Evolutionary conservation across 1,284 basidiomycete genomes (phyloP).

Genomic region (Ganoderma resinaceum): DNA sequence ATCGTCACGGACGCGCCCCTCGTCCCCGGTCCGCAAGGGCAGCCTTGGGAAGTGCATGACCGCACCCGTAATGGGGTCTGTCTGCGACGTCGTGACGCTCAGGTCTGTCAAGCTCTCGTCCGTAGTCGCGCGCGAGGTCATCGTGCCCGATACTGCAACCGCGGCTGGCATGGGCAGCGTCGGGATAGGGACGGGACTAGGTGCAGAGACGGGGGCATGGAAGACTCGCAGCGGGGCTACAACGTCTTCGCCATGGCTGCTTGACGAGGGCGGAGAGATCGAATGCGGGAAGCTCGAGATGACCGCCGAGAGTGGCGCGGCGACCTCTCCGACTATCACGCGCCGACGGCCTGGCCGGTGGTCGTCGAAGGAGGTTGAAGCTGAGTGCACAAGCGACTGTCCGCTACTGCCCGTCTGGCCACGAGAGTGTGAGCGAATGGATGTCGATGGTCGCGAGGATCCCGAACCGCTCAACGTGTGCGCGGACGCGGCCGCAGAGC

Average conservation of each 20-base stretch:
- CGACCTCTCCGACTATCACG: slow-evolving; percentile 36
- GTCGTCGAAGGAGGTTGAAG: slow-evolving; percentile 60
- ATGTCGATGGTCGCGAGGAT: slow-evolving; percentile 56
- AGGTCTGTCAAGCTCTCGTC: slow-evolving; percentile 38
- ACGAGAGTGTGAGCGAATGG: slow-evolving; percentile 46
- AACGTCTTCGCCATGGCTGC: slow-evolving; percentile 18
- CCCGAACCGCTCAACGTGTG: slow-evolving; percentile 49
- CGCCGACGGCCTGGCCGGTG: slow-evolving; percentile 37
- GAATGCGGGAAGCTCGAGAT: slow-evolving; percentile 24
- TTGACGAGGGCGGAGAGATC: slow-evolving; percentile 22
- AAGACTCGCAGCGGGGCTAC: slow-evolving; percentile 12
- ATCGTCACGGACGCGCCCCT: slow-evolving; percentile 26
- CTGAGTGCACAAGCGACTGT: slow-evolving; percentile 52
- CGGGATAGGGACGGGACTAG: slow-evolving; percentile 13
- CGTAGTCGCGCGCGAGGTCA: slow-evolving; percentile 38
- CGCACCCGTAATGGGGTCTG: slow-evolving; percentile 44
- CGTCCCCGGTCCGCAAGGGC: slow-evolving; percentile 34
- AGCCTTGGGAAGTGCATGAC: slow-evolving; percentile 41
- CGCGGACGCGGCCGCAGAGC: slow-evolving; percentile 58
- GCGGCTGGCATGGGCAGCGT: background rate
- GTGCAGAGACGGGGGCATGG: slow-evolving; percentile 9
- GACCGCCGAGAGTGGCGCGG: slow-evolving; percentile 44
- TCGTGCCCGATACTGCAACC: slow-evolving; percentile 31
- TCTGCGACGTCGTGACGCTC: slow-evolving; percentile 44
- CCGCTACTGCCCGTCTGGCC: slow-evolving; percentile 46